phyloP scores from a whole-genome alignment of 2,329 filamentous ascomycete species.

The Chaetomiaceae sp. region DNA sequence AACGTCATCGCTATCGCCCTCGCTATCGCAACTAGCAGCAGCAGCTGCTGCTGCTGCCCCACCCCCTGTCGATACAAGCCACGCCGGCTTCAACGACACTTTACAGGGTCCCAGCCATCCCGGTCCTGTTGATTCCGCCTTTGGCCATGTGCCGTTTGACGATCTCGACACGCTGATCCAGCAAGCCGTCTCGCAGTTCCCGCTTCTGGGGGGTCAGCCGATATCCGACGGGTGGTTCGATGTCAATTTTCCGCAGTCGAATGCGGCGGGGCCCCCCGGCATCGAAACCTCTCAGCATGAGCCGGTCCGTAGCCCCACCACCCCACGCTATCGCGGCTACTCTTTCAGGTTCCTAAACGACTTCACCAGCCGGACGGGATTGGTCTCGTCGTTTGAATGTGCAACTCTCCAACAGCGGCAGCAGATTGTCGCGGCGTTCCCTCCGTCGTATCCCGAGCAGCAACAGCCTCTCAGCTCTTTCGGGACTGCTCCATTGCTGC shows the following conservation, averaged over 20 bases:
- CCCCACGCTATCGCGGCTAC: constrained; percentile 19
- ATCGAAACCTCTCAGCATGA: neutral
- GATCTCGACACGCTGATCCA: constrained; percentile 21
- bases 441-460: constrained; percentile 18
- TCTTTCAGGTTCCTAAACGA: constrained; percentile 32
- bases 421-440: constrained; percentile 24
- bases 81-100: neutral
- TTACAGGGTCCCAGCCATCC: neutral
- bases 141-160: constrained; percentile 15
- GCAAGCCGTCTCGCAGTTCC: constrained; percentile 18
- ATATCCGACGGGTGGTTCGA: constrained; percentile 18
- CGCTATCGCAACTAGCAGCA: neutral
- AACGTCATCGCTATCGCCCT: no score
- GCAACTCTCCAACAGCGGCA: constrained; percentile 33
- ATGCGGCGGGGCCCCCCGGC: neutral
- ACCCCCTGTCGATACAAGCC: neutral
- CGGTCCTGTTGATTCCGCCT: constrained; percentile 2
- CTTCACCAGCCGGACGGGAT: constrained; percentile 36
- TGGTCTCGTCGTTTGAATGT: constrained; percentile 36
- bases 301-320: neutral
- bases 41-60: no score
- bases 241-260: constrained; percentile 8
- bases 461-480: constrained; percentile 11
- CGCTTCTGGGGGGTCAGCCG: constrained; percentile 8
- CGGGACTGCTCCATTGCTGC: constrained; percentile 1